phyloP scores from a whole-genome alignment of 148 eudicot species.

The Bassia scoparia region DNA sequence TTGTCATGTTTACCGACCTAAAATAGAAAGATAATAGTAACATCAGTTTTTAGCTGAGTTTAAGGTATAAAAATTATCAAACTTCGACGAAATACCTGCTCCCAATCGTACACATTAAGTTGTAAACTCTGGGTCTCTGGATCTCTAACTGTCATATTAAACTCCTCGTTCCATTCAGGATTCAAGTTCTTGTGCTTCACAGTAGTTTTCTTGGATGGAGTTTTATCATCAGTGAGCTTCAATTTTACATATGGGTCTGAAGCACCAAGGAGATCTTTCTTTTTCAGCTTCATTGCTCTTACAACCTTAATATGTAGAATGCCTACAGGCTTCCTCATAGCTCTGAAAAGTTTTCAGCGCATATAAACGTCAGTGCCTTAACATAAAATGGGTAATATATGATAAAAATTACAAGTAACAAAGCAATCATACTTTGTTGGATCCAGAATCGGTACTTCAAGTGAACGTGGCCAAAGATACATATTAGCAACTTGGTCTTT shows the following conservation, averaged over 20 bases:
- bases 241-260: conserved; percentile 83
- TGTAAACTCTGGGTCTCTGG: conserved; percentile 67
- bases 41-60: conserved; percentile 6
- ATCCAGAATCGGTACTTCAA: conserved; percentile 80
- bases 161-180: conserved; percentile 95
- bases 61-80: neutral
- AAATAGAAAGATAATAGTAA: neutral
- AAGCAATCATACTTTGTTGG: conserved; percentile 55
- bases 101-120: conserved; percentile 75
- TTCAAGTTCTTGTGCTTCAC: conserved; percentile 86
- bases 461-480: conserved; percentile 93
- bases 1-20: conserved; percentile 81
- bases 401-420: neutral
- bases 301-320: conserved; percentile 75
- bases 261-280: conserved; percentile 86
- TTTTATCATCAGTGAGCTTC: conserved; percentile 73
- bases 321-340: conserved; percentile 76
- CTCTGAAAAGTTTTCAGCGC: conserved; percentile 44
- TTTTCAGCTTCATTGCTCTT: conserved; percentile 64
- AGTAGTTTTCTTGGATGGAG: conserved; percentile 78
- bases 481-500: conserved; percentile 86
- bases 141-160: conserved; percentile 64
- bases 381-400: neutral
- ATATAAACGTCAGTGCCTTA: conserved; percentile 6
- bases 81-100: conserved; percentile 47